Base-by-base conservation (phyloP, 306 rosid genomes). In the Cucurbita maxima region DNA sequence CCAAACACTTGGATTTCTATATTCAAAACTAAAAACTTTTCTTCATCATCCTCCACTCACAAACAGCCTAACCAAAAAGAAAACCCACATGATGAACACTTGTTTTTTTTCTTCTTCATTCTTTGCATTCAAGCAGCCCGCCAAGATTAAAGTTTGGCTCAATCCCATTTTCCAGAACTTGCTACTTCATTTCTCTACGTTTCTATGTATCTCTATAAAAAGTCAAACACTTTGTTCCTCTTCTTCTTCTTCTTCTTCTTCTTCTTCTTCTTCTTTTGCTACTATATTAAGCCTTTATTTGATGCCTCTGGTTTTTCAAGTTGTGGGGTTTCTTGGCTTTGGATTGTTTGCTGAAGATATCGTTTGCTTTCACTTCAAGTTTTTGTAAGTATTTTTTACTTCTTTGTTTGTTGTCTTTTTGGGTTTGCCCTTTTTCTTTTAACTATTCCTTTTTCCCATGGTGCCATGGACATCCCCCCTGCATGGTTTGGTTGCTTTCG, bases 271-370 rank as follows among this genome's bases (percentile, higher is more conserved):
- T 76, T 70, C 25, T 63, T 63, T 75, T 54, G 54, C 18, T 69
- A 73, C 78, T 81, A 79, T 75, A 64, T 64, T 56, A 38, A 44
- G 7, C 50, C 75, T 16, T 54, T 5, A 5, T 45, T 14, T 41
- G n/a, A 66, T 63, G 66, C 75, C 40, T 54, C 67, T 34, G 59
- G 66, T 43, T 79, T 50, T 62, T 15, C 38, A 58, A 58, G 19
- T 13, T 58, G 63, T 58, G 40, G 9, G 5, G 18, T 57, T 30
- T 22, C 25, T 63, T 63, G 36, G 52, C 52, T 63, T 63, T 63
- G 51, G 71, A 79, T 75, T 86, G 73, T 86, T 85, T 81, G 96
- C 84, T 82, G 59, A 85, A 86, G 92, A 79, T 77, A 92, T 82
- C 71, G 54, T 43, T 82, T 58, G 68, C 89, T 82, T 81, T 50